Evolutionary conservation across 805 yeast species (phyloP).

Genomic region (Blastobotrys robertii): DNA sequence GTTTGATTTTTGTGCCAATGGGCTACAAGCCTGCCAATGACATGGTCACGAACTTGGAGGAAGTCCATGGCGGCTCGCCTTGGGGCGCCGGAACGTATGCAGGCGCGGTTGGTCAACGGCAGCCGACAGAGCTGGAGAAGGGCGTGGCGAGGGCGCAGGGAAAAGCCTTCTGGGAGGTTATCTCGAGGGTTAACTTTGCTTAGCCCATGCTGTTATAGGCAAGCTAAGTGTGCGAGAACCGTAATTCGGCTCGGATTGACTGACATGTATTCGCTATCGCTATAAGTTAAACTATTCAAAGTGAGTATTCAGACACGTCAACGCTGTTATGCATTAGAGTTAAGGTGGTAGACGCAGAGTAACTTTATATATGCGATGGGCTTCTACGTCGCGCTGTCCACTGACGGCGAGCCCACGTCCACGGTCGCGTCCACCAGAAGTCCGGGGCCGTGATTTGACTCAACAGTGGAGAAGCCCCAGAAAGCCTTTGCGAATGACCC

Average conservation of each 20-base stretch:
- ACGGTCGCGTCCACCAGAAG: not conserved
- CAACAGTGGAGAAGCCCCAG: conserved; percentile 1
- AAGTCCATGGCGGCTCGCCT: conserved; percentile 74
- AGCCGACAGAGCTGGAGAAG: conserved; percentile 54
- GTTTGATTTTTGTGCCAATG: conserved; percentile 66
- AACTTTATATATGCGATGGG: no score
- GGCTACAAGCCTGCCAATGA: conserved; percentile 57
- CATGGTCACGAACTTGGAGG: conserved; percentile 46
- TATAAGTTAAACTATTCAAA: no score
- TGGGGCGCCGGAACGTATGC: conserved; percentile 86
- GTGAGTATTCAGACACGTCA: no score
- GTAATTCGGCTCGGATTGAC: no score
- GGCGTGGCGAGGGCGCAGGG: conserved; percentile 64
- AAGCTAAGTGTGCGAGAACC: no score
- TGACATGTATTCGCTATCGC: no score
- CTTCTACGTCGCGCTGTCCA: no score
- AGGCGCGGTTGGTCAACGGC: conserved; percentile 66
- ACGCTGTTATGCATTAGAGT: no score
- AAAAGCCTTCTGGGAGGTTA: conserved; percentile 43
- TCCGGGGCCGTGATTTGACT: not conserved
- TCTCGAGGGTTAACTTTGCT: conserved; percentile 16
- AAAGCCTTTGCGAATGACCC: not conserved
- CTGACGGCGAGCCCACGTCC: conserved; percentile 1
- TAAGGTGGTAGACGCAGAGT: no score
- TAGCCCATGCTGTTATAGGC: no score